Conservation (phyloP, 2,329 filamentous ascomycete species). For the Calonectria hongkongensis region DNA sequence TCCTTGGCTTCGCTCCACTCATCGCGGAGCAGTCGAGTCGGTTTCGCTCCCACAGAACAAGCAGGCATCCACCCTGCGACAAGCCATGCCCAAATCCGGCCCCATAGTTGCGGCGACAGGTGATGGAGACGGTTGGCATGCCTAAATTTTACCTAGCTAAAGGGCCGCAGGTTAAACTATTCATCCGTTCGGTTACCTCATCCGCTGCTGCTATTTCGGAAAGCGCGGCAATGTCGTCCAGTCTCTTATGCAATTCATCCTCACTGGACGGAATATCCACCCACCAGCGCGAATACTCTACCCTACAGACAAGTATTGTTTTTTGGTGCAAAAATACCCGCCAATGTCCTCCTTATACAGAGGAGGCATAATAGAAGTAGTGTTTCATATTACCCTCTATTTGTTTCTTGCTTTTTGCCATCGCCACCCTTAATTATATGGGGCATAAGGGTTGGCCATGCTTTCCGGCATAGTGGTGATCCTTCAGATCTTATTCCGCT, state of each 20-base stretch:
- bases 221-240: constrained; percentile 24
- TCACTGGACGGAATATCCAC: neutral
- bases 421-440: neutral
- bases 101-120: neutral
- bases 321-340: neutral
- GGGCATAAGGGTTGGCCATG: neutral
- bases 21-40: constrained; percentile 10
- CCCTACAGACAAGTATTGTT: neutral
- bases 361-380: neutral
- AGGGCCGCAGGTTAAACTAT: neutral
- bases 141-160: neutral
- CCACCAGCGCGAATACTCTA: neutral
- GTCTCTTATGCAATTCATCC: neutral
- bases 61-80: neutral
- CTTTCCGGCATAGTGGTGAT: neutral
- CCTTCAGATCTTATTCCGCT: neutral
- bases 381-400: neutral
- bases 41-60: neutral
- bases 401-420: neutral
- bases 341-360: too few species aligned
- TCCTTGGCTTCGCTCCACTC: neutral
- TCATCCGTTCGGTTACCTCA: neutral
- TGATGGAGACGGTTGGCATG: neutral
- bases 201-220: neutral
- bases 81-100: neutral